These are phyloP conservation scores for Sporothrix globosa DNA, from an alignment of 2,329 filamentous ascomycete species.

Conservation along the genomic window DNA sequence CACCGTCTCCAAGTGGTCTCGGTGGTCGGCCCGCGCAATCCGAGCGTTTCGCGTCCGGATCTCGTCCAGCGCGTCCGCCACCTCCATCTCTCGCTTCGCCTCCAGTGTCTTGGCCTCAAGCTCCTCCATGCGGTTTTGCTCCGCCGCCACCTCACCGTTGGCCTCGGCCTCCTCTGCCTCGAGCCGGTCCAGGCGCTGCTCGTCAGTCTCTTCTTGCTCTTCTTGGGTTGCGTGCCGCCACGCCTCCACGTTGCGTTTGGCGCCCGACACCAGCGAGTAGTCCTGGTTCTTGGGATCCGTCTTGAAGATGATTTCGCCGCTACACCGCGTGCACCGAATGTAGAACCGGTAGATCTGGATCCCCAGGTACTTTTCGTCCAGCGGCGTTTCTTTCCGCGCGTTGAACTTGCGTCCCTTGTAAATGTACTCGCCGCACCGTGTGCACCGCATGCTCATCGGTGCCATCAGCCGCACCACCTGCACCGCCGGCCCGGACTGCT, in stretches of 20 bases:
- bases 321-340: constrained; percentile 85
- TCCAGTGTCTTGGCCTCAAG: constrained; percentile 92
- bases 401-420: constrained; percentile 84
- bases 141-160: constrained; percentile 50
- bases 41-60: constrained; percentile 90
- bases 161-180: constrained; percentile 72
- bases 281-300: constrained; percentile 96
- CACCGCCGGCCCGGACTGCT: constrained; percentile 74
- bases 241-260: constrained; percentile 89
- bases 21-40: constrained; percentile 73
- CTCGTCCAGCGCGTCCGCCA: constrained; percentile 93
- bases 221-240: constrained; percentile 64
- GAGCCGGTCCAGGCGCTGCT: constrained; percentile 81
- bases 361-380: constrained; percentile 78
- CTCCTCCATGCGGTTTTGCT: constrained; percentile 92
- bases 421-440: constrained; percentile 43
- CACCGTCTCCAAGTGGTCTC: constrained; percentile 62
- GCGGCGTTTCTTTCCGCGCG: constrained; percentile 86
- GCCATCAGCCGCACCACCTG: constrained; percentile 91
- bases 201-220: constrained; percentile 72
- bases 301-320: constrained; percentile 84
- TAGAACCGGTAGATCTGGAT: constrained; percentile 91
- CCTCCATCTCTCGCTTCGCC: constrained; percentile 92
- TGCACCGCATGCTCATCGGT: constrained; percentile 78
- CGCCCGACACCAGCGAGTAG: constrained; percentile 72